These are phyloP conservation scores for Penicillium psychrosexuale DNA, from an alignment of 2,329 filamentous ascomycete species.

Conservation along the genomic window DNA sequence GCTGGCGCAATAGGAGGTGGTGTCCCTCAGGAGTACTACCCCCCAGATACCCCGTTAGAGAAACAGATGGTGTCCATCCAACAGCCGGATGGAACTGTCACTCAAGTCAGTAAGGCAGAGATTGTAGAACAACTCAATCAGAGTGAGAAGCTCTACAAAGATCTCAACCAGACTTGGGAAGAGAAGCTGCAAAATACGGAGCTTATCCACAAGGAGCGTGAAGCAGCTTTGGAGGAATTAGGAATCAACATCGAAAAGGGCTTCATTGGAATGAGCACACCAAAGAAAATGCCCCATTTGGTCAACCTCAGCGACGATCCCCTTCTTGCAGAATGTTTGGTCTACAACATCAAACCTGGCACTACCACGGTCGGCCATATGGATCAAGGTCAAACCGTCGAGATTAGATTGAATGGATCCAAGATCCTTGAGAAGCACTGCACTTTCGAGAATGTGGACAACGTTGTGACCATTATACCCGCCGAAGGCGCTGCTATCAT, in stretches of 20 bases:
- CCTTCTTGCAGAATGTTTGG: conserved; percentile 87
- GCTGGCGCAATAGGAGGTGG: conserved; percentile 48
- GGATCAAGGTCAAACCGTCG: conserved; percentile 75
- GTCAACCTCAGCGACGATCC: conserved; percentile 97
- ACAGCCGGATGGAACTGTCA: conserved; percentile 75
- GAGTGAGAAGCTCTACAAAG: conserved; percentile 91
- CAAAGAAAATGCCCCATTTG: conserved; percentile 98
- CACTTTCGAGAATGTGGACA: conserved; percentile 88
- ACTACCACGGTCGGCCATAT: conserved; percentile 92
- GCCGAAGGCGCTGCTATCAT: conserved; percentile 92
- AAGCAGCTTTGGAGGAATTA: conserved; percentile 89
- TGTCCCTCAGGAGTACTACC: conserved; percentile 77
- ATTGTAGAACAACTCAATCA: conserved; percentile 95
- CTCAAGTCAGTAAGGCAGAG: conserved; percentile 96
- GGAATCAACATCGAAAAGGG: conserved; percentile 99
- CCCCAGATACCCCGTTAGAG: conserved; percentile 86
- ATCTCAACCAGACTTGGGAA: conserved; percentile 98
- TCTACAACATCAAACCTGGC: conserved; percentile 97
- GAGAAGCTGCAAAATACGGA: conserved; percentile 93
- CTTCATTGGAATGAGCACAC: conserved; percentile 89
- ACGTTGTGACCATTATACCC: conserved; percentile 85
- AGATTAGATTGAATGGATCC: conserved; percentile 90
- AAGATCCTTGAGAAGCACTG: conserved; percentile 92
- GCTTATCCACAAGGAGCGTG: conserved; percentile 94
- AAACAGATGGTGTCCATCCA: conserved; percentile 96